Evolutionary conservation across 805 yeast genomes (phyloP).

Genomic region (Teunomyces stri): DNA sequence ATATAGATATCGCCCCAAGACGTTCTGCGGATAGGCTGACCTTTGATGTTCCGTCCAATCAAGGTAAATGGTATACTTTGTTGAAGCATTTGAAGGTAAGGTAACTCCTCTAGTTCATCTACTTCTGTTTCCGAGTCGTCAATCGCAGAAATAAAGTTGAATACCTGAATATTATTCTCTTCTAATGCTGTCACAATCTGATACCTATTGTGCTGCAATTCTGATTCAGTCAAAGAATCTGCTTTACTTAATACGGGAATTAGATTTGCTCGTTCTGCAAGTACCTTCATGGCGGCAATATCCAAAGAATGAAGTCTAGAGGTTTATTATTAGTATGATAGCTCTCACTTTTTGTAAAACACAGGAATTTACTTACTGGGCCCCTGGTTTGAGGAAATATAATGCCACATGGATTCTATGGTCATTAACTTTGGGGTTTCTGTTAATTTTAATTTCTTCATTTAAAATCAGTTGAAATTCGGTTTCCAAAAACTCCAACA

Average conservation of each 20-base stretch:
- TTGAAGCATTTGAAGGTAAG: slow-evolving; percentile 13
- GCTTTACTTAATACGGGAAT: slow-evolving; percentile 82
- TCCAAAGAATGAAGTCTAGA: slow-evolving; percentile 56
- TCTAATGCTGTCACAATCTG: slow-evolving; percentile 50
- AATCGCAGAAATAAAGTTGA: slow-evolving; percentile 16
- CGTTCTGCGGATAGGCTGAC: slow-evolving; percentile 10
- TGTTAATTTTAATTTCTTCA: slow-evolving; percentile 13
- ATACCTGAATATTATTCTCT: slow-evolving; percentile 49
- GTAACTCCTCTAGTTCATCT: slow-evolving; percentile 13
- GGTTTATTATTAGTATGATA: not conserved
- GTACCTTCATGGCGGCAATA: slow-evolving; percentile 66
- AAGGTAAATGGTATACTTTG: slow-evolving; percentile 18
- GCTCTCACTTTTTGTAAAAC: no score
- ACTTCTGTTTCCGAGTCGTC: slow-evolving; percentile 4
- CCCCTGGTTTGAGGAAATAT: slow-evolving; percentile 15
- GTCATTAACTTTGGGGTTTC: slow-evolving; percentile 16
- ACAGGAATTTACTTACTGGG: not conserved
- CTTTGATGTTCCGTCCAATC: slow-evolving; percentile 10
- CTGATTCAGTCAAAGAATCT: slow-evolving; percentile 64
- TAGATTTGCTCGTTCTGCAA: slow-evolving; percentile 70
- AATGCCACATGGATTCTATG: slow-evolving; percentile 23
- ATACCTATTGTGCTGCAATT: slow-evolving; percentile 52
- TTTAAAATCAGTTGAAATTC: slow-evolving; percentile 8
- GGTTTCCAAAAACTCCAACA: slow-evolving; percentile 7
- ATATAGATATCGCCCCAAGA: slow-evolving; percentile 20